Percentiles rank a stretch among this genome's conserved stretches.
Conservation (phyloP, 768 basidiomycete genomes). For the Ramaria rubella region DNA sequence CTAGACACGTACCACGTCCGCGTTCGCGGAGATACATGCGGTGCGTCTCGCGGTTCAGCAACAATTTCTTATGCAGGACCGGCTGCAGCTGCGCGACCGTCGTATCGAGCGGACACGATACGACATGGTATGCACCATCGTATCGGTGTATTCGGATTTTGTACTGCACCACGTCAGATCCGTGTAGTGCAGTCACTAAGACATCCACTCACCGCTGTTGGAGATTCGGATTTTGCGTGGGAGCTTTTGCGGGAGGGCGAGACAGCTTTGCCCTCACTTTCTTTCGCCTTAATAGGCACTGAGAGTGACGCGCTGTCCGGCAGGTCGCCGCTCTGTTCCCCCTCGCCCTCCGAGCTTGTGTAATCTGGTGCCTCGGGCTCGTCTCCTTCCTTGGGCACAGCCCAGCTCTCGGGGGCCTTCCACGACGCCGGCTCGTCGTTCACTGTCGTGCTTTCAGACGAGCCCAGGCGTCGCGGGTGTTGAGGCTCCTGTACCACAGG, state of each 20-base stretch:
- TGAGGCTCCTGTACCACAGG: not conserved
- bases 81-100: constrained; percentile 65
- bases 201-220: not conserved
- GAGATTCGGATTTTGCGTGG: not conserved
- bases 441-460: constrained; percentile 10
- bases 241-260: constrained; percentile 16
- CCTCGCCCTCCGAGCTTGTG: constrained; percentile 38
- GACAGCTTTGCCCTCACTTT: constrained; percentile 6
- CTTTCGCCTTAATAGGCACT: constrained; percentile 15
- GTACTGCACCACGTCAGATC: constrained; percentile 29
- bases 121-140: constrained; percentile 65
- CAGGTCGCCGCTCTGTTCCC: constrained; percentile 18
- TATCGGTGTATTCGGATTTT: constrained; percentile 73
- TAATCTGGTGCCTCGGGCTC: constrained; percentile 33
- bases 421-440: constrained; percentile 37
- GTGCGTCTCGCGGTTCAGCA: constrained; percentile 50
- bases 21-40: constrained; percentile 69
- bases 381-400: constrained; percentile 45
- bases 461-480: constrained; percentile 10
- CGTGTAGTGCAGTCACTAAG: not conserved
- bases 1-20: constrained; percentile 51
- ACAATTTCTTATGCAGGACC: constrained; percentile 52
- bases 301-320: constrained; percentile 13
- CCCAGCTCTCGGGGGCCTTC: constrained; percentile 76
- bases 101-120: constrained; percentile 52